Evolutionary conservation across 106 monocot genomes (phyloP).

Genomic region (Iris macrosiphon): DNA sequence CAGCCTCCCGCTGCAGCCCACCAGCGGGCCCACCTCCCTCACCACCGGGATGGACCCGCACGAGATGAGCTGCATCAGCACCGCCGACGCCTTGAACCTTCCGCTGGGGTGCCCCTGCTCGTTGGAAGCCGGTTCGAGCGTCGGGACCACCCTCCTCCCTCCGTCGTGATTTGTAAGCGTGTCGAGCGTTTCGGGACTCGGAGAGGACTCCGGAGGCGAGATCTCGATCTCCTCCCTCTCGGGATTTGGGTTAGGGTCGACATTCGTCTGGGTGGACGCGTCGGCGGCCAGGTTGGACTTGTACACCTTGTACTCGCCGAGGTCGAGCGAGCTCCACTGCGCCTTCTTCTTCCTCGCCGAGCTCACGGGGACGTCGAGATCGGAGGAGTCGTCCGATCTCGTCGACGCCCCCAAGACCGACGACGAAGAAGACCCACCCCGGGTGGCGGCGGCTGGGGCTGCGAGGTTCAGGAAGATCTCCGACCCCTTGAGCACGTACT

Average conservation of each 20-base stretch:
- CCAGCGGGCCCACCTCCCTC: neutral
- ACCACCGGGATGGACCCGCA: constrained; percentile 58
- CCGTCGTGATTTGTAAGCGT: constrained; percentile 41
- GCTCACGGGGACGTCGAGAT: constrained; percentile 1
- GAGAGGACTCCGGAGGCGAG: constrained; percentile 75
- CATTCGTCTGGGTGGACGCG: constrained; percentile 74
- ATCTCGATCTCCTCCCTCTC: constrained; percentile 46
- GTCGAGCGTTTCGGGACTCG: constrained; percentile 72
- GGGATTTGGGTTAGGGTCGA: constrained; percentile 8
- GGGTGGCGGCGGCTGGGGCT: neutral
- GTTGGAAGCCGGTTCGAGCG: constrained; percentile 1
- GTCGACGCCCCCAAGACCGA: constrained; percentile 1
- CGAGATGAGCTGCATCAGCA: constrained; percentile 68
- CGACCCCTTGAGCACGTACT: constrained; percentile 81
- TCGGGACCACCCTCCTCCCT: neutral
- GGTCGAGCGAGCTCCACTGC: constrained; percentile 43
- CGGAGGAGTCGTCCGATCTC: constrained; percentile 11
- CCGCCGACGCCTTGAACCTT: constrained; percentile 45
- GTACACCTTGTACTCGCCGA: constrained; percentile 70
- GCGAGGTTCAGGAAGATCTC: constrained; percentile 30
- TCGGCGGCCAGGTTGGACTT: constrained; percentile 45
- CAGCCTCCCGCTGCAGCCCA: neutral
- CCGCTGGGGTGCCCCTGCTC: constrained; percentile 19
- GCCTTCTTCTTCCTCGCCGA: constrained; percentile 26
- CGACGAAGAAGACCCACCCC: constrained; percentile 5